phyloP scores from a whole-genome alignment of 352 stramenopile genomes.

The Aphanomyces cochlioides region DNA sequence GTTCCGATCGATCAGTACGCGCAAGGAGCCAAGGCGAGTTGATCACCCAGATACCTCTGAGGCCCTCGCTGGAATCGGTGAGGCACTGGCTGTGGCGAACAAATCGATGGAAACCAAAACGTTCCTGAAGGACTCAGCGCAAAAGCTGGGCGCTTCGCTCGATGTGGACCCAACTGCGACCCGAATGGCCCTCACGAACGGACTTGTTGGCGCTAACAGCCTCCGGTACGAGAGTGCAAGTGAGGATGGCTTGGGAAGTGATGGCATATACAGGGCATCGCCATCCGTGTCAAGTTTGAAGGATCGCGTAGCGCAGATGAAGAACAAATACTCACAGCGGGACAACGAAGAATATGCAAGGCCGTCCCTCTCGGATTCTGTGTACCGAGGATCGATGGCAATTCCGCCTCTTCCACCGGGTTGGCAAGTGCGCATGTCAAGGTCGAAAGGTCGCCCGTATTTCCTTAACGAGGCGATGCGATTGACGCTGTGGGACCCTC shows the following conservation, averaged over 20 bases:
- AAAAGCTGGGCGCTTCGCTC: conserved; percentile 56
- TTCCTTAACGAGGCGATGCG: conserved; percentile 73
- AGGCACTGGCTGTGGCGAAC: conserved; percentile 47
- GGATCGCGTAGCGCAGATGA: conserved; percentile 62
- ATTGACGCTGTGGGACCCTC: conserved; percentile 82
- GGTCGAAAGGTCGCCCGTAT: conserved; percentile 83
- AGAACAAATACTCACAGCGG: conserved; percentile 77
- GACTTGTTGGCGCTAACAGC: conserved; percentile 16
- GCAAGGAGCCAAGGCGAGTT: conserved; percentile 34
- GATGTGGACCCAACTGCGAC: conserved; percentile 47
- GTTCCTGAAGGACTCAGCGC: conserved; percentile 71
- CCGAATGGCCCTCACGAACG: conserved; percentile 36
- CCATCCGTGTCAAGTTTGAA: conserved; percentile 48
- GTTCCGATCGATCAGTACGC: conserved; percentile 64
- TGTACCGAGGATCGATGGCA: conserved; percentile 65
- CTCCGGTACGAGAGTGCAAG: conserved; percentile 50
- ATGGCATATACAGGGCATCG: conserved; percentile 12
- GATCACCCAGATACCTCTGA: conserved; percentile 39
- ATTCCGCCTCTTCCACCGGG: conserved; percentile 56
- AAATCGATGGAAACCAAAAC: conserved; percentile 71
- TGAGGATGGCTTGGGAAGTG: conserved; percentile 30
- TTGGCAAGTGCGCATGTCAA: conserved; percentile 74
- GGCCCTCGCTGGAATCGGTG: conserved; percentile 45
- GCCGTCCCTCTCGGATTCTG: conserved; percentile 42
- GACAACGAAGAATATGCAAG: not conserved